phyloP scores from a whole-genome alignment of 139 green algal genomes.

The Edaphochlamys debaryana region DNA sequence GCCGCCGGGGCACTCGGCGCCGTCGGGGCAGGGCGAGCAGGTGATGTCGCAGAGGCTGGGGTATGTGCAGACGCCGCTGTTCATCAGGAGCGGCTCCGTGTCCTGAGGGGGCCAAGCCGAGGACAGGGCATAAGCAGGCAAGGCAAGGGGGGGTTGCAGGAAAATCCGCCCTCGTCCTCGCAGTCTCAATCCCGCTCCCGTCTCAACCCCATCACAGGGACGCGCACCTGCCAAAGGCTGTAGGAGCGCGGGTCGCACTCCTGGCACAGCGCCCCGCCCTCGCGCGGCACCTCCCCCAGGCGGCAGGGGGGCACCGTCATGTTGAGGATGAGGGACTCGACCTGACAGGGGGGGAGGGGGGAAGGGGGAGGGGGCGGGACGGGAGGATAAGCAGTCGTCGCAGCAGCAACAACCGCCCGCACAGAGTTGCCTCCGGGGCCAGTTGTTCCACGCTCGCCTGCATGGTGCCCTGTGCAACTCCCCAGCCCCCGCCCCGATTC shows the following conservation, averaged over 20 bases:
- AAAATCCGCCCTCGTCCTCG: neutral
- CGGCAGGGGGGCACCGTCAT: constrained; percentile 15
- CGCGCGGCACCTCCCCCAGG: constrained; percentile 26
- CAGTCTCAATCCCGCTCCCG: too few species aligned
- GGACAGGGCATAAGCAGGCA: neutral
- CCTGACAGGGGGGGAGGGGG: neutral
- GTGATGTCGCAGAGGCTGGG: neutral
- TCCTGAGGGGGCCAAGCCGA: neutral
- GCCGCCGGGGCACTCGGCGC: constrained; percentile 43
- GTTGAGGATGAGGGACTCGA: neutral
- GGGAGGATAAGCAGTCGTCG: too few species aligned
- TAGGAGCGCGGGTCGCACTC: constrained; percentile 25
- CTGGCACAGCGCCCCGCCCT: constrained; percentile 16
- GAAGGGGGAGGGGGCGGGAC: too few species aligned
- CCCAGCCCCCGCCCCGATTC: too few species aligned
- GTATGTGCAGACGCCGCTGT: constrained; percentile 26
- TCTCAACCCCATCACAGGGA: too few species aligned
- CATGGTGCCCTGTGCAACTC: too few species aligned
- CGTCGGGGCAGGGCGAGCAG: constrained; percentile 38
- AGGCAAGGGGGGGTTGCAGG: too few species aligned
- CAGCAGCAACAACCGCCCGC: too few species aligned
- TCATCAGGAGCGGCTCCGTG: constrained; percentile 1
- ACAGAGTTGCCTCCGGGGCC: too few species aligned
- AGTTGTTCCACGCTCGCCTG: too few species aligned
- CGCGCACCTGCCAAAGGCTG: constrained; percentile 37